Conservation (phyloP, 257 asterid species). For the Petunia secreta region DNA sequence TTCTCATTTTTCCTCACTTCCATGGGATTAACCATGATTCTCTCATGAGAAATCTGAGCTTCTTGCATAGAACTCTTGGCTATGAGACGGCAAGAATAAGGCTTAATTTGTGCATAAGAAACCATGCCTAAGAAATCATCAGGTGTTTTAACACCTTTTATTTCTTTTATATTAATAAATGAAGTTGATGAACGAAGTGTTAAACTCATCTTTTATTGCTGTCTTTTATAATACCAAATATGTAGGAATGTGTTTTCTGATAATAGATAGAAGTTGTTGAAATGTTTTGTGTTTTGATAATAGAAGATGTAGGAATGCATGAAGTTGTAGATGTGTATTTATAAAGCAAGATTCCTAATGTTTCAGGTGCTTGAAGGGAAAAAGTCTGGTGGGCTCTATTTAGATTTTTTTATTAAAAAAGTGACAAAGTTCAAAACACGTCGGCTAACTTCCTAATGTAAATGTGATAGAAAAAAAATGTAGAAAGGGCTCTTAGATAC, state of each 20-base stretch:
- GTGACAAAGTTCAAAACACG: conserved; percentile 35
- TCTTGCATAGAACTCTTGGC: conserved; percentile 53
- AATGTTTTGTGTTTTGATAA: conserved; percentile 36
- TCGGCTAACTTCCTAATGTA: too few species aligned
- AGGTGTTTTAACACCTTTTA: conserved; percentile 47
- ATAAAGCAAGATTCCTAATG: conserved; percentile 38
- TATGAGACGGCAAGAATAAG: conserved; percentile 44
- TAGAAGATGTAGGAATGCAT: not conserved
- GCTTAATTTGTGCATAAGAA: conserved; percentile 55
- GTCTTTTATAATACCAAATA: conserved; percentile 21
- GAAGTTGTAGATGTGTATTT: conserved; percentile 40
- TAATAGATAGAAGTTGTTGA: conserved; percentile 30
- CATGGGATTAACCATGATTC: conserved; percentile 4
- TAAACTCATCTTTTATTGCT: conserved; percentile 55
- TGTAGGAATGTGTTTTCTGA: conserved; percentile 36
- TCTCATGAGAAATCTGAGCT: conserved; percentile 38
- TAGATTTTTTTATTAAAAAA: conserved; percentile 44
- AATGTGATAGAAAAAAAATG: too few species aligned
- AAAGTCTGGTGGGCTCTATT: conserved; percentile 61
- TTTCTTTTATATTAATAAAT: conserved; percentile 60
- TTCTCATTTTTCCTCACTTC: conserved; percentile 43
- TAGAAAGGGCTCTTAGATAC: too few species aligned
- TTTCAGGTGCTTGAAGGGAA: conserved; percentile 40
- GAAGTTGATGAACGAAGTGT: conserved; percentile 76
- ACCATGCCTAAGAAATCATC: conserved; percentile 58